Percentiles rank a stretch among this genome's conserved stretches.
phyloP scores from a whole-genome alignment of 2,329 filamentous ascomycete genomes.

The Talaromyces sp. region DNA sequence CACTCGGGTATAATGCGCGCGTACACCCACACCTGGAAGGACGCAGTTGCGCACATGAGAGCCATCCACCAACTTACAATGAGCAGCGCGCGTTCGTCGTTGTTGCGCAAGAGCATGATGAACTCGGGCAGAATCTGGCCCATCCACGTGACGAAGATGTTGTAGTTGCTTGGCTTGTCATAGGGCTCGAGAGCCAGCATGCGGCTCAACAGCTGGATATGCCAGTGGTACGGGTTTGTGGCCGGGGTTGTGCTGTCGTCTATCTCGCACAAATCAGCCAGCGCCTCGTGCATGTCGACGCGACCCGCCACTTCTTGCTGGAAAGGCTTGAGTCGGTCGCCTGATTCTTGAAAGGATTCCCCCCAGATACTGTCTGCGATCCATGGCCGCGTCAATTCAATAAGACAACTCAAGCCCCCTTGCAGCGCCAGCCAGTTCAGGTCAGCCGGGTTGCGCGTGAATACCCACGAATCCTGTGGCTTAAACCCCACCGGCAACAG shows the following conservation, averaged over 20 bases:
- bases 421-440: constrained; percentile 34
- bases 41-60: constrained; percentile 6
- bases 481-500: constrained; percentile 26
- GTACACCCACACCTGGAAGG: constrained; percentile 21
- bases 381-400: constrained; percentile 19
- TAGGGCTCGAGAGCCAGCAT: constrained; percentile 24
- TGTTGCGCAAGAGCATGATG: constrained; percentile 21
- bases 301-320: constrained; percentile 23
- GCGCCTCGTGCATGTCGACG: constrained; percentile 21
- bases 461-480: constrained; percentile 30
- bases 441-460: constrained; percentile 23
- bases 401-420: constrained; percentile 26
- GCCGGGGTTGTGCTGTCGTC: constrained; percentile 18
- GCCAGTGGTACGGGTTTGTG: constrained; percentile 20
- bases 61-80: constrained; percentile 32
- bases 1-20: constrained; percentile 28
- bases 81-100: constrained; percentile 27
- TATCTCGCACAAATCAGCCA: constrained; percentile 32
- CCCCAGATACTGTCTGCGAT: constrained; percentile 29
- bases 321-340: constrained; percentile 16
- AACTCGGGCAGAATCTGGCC: constrained; percentile 26
- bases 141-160: constrained; percentile 27
- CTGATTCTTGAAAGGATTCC: background rate
- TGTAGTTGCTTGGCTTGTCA: constrained; percentile 15
- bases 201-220: constrained; percentile 27